A percentile compares a stretch with the other conserved stretches of the same genome.
Evolutionary conservation across 2,329 filamentous ascomycete species (phyloP).

Genomic region (Phaeosphaeria sp.): DNA sequence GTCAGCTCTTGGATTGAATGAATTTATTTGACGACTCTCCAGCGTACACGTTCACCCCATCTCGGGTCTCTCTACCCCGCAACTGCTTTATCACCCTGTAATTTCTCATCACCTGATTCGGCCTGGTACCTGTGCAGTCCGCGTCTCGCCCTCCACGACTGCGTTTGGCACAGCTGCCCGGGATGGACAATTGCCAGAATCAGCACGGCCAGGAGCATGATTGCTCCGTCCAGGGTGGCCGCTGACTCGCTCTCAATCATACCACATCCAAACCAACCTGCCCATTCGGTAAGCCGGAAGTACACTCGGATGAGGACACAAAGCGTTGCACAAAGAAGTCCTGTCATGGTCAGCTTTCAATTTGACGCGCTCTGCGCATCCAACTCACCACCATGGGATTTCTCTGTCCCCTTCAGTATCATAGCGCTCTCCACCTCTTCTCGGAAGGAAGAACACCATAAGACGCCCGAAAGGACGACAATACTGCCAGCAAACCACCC

Average conservation of each 20-base stretch:
- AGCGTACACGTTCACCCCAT: background rate
- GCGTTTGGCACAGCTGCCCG: background rate
- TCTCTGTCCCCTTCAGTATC: background rate
- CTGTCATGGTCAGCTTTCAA: background rate
- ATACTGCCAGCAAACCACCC: background rate
- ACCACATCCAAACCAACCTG: background rate
- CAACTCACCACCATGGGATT: background rate
- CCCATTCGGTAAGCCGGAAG: background rate
- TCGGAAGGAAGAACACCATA: background rate
- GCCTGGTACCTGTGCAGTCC: background rate
- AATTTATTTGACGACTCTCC: background rate
- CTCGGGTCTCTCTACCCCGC: background rate
- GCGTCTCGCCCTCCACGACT: background rate
- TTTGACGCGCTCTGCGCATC: background rate
- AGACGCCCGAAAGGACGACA: background rate
- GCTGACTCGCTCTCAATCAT: background rate
- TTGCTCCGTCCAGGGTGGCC: background rate
- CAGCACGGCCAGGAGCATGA: background rate
- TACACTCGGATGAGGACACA: background rate
- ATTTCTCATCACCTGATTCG: background rate
- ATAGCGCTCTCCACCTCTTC: background rate
- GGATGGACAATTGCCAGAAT: background rate
- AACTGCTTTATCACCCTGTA: background rate
- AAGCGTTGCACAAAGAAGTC: background rate
- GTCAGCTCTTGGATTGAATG: background rate